phyloP scores from a whole-genome alignment of 2,329 filamentous ascomycete genomes.

The Calonectria pseudoturangicola region DNA sequence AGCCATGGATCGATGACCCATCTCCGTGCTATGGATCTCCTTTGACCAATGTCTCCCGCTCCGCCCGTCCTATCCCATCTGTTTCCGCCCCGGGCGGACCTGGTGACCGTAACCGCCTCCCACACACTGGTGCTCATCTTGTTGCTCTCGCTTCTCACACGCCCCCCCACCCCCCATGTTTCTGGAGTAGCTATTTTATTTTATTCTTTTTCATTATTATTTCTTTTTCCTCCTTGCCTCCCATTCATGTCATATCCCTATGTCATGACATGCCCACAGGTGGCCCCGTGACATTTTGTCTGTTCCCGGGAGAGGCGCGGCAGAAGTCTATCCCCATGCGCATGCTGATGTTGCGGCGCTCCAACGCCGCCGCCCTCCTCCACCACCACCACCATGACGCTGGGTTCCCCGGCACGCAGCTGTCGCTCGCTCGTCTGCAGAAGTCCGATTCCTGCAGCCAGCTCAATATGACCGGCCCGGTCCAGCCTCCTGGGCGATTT shows the following conservation, averaged over 20 bases:
- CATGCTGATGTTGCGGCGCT: conserved; percentile 31
- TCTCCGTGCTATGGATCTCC: conserved; percentile 28
- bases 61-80: conserved; percentile 45
- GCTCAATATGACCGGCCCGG: conserved; percentile 50
- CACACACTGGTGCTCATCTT: conserved; percentile 35
- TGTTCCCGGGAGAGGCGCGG: conserved; percentile 54
- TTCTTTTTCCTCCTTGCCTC: conserved; percentile 13
- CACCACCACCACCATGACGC: conserved; percentile 36
- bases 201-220: conserved; percentile 9
- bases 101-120: conserved; percentile 45
- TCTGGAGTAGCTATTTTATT: conserved; percentile 16
- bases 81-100: conserved; percentile 44
- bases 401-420: conserved; percentile 42
- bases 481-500: conserved; percentile 39
- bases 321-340: conserved; percentile 42
- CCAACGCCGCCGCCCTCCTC: conserved; percentile 28
- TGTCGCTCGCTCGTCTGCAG: conserved; percentile 39
- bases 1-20: conserved; percentile 36
- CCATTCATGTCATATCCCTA: conserved; percentile 29
- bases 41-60: conserved; percentile 14
- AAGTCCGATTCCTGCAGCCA: conserved; percentile 40
- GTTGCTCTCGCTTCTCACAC: conserved; percentile 39
- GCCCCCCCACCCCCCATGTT: conserved; percentile 35
- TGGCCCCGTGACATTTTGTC: conserved; percentile 45
- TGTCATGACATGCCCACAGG: conserved; percentile 34